Evolutionary conservation across 1,284 basidiomycete species (phyloP).

Genomic region (Ustilago tritici): DNA sequence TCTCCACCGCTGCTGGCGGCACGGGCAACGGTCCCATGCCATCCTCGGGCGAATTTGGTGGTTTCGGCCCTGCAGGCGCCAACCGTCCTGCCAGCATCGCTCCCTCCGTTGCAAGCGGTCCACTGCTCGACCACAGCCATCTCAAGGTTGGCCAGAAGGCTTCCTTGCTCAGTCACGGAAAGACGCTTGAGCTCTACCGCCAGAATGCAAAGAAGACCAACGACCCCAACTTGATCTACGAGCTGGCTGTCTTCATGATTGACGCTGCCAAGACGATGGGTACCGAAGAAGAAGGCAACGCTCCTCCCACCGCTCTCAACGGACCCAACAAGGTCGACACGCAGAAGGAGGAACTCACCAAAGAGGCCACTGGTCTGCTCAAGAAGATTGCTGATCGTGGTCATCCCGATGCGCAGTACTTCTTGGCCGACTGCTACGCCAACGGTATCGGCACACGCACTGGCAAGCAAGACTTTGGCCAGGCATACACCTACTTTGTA

Average conservation of each 20-base stretch:
- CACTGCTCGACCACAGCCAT: constrained; percentile 88
- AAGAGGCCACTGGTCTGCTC: constrained; percentile 88
- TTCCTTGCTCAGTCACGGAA: constrained; percentile 89
- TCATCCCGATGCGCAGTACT: constrained; percentile 93
- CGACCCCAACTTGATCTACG: constrained; percentile 96
- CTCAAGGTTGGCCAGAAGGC: constrained; percentile 92
- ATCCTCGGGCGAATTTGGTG: constrained; percentile 34
- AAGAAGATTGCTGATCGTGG: constrained; percentile 93
- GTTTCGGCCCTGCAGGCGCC: constrained; percentile 50
- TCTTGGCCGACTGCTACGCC: constrained; percentile 95
- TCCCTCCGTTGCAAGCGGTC: constrained; percentile 50
- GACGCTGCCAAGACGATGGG: constrained; percentile 76
- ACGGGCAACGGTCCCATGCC: constrained; percentile 59
- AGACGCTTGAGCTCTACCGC: constrained; percentile 95
- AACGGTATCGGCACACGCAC: constrained; percentile 90
- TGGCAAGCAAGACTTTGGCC: constrained; percentile 93
- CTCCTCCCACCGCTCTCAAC: constrained; percentile 28
- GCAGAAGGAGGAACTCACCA: constrained; percentile 76
- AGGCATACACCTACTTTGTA: constrained; percentile 94
- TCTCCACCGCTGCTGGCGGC: constrained; percentile 58
- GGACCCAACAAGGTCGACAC: constrained; percentile 43
- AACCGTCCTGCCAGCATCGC: constrained; percentile 62
- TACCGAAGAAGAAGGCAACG: constrained; percentile 31
- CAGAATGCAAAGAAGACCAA: constrained; percentile 98
- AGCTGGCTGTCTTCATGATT: constrained; percentile 98